Conservation (phyloP, 257 asterid species). For the Fraxinus americana region DNA sequence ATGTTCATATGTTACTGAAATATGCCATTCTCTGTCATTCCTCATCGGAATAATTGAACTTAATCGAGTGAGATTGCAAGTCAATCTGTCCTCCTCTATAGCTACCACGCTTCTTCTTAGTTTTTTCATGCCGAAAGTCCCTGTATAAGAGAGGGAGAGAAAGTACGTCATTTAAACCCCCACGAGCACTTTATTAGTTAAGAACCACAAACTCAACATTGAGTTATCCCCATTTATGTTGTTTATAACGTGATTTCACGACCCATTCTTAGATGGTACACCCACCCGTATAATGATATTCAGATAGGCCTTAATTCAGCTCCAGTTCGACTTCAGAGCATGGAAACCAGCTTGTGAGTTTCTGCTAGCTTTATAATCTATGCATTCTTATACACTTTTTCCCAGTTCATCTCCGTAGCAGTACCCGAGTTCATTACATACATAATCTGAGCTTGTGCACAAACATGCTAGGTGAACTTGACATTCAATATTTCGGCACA, state of each 20-base stretch:
- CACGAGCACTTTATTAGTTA: background rate
- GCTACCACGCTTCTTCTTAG: slow-evolving; percentile 98
- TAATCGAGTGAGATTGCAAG: slow-evolving; percentile 75
- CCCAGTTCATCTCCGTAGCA: background rate
- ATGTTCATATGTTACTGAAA: background rate
- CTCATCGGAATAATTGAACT: slow-evolving; percentile 65
- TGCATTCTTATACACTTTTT: background rate
- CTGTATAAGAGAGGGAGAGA: slow-evolving; percentile 25
- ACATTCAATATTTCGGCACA: background rate
- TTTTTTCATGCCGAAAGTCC: slow-evolving; percentile 78
- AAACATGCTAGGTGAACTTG: background rate
- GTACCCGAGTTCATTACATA: background rate
- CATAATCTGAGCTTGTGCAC: background rate
- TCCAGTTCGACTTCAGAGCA: background rate
- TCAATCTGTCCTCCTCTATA: slow-evolving; percentile 93
- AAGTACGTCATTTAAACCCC: background rate
- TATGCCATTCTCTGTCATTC: slow-evolving; percentile 38
- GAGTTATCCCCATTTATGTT: background rate
- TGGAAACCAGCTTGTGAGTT: background rate
- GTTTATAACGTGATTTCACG: background rate
- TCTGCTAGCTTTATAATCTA: slow-evolving; percentile 5
- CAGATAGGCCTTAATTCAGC: background rate
- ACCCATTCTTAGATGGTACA: background rate
- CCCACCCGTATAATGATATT: background rate
- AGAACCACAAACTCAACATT: background rate